Evolutionary conservation across 2,329 filamentous ascomycete species (phyloP), one percentile per base, ranked within the genome.

Genomic region (Zasmidium citrigriseum): DNA sequence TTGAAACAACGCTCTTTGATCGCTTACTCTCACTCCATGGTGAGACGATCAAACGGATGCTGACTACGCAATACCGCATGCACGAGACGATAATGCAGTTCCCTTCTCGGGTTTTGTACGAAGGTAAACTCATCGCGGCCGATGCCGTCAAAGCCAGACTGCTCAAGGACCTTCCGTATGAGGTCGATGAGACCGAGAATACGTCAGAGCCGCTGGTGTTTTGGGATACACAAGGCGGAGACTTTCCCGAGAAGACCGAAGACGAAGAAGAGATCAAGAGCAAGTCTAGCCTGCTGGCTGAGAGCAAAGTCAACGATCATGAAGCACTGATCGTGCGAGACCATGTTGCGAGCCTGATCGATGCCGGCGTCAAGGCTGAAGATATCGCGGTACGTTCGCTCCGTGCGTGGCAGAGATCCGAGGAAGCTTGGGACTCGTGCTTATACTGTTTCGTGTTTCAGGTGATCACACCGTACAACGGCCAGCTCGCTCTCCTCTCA

Each of bases 1-100:
- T 99, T 4, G 93, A 96, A 70, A 90, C 83, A n/a, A 98, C 95
- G 0, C 81, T 99, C 25, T 99, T 99, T 73, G 93, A 98, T 73
- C 85, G 95, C 24, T 81, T 99, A 45, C 81, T 99, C 46, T 82
- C 83, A 4, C 79, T 97, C 16, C 90, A 99, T 71, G 95, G 95
- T 0, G 77, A 86, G 1, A 80, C 80, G 3, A 92, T 99, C 77
- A 98, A 98, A 78, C 83, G 90, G 52, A 96, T 98, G 90, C 84
- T 99, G 22, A 98, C 91, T 3, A 96, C 89, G 3, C 95, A 99
- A 77, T 99, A 99, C 74, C 91, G 95, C 38, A 99, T 99, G 95
- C 92, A 99, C 72, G 89, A 96, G 70, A 86, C 82, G 54, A 98
- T 99, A 68, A 98, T 98, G 93, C 83, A 86, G 5, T 99, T 97